Evolutionary conservation across 371 early-diverging fungal genomes (phyloP), one percentile per base, ranked within the genome.

Genomic region (Choanephora cucurbitarum): DNA sequence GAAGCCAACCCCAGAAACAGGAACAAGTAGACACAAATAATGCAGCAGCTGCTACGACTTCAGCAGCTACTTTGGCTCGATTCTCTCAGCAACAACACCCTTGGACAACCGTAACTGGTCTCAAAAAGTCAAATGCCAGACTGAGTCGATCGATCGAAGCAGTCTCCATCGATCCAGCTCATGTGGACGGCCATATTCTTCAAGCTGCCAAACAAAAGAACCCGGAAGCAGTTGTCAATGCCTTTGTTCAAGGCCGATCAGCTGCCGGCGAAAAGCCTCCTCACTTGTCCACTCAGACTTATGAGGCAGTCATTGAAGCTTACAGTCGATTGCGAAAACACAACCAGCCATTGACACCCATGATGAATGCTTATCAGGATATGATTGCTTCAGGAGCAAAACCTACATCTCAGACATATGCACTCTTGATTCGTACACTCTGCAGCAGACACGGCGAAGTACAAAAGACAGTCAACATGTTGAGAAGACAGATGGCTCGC

Each of bases 231-330:
- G 72, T 73, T 5, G 59, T 77, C 2, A 56, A 62, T 13, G 64
- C 64, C 10, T 77, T 77, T 66, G 51, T 62, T 21, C 58, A 70
- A 13, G 64, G 64, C 15, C 60, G 64, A 28, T 49, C 53, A 11
- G 40, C 66, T 11, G 64, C 59, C 23, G 69, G 56, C 4, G 42
- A 59, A 28, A 24, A 22, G 6, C 37, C 57, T 11, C 51, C 45
- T 15, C 49, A 68, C 13, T 58, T 73, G 31, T 71, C 72, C 0
- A 44, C 67, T 0, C 62, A 75, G 32, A 78, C 78, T 0, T 82
- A 82, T 37, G 75, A 79, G 55, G 72, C 75, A 19, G 76, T 82
- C 6, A 57, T 82, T 17, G 67, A 70, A 43, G 74, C 82, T 2
- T 72, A 78, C 31, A 66, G 67, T n/a, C 44, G 55, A 13, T 34